These are phyloP conservation scores for Geosmithia putterillii DNA, from an alignment of 2,329 filamentous ascomycete genomes.

Conservation along the genomic window DNA sequence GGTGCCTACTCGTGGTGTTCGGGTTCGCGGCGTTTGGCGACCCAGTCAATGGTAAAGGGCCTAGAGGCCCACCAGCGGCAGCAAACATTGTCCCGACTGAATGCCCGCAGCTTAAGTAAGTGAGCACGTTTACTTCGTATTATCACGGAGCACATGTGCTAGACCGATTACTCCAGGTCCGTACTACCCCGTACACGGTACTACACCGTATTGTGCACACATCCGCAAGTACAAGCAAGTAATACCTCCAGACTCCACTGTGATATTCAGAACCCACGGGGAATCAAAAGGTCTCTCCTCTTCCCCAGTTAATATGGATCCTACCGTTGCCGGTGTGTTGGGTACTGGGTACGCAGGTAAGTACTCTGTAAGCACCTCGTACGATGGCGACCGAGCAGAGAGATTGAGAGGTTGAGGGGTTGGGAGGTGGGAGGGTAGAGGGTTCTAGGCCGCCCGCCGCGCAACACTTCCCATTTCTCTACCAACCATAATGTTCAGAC, in stretches of 20 bases:
- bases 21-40: background rate
- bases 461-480: background rate
- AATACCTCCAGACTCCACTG: background rate
- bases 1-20: background rate
- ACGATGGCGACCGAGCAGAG: background rate
- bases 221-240: background rate
- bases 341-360: no score
- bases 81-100: background rate
- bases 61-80: background rate
- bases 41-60: background rate
- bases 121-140: no score
- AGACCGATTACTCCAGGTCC: background rate
- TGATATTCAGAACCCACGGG: background rate
- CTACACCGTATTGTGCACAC: no score
- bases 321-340: background rate
- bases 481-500: background rate
- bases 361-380: no score
- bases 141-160: no score
- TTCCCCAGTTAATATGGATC: background rate
- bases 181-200: background rate
- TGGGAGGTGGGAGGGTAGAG: no score
- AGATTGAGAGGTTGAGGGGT: background rate
- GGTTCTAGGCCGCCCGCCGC: no score
- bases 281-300: background rate
- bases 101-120: background rate